Evolutionary conservation across 176 grass and related monocot species (phyloP), one percentile per base, ranked within the genome.

Genomic region (Coix lacrymajobi): DNA sequence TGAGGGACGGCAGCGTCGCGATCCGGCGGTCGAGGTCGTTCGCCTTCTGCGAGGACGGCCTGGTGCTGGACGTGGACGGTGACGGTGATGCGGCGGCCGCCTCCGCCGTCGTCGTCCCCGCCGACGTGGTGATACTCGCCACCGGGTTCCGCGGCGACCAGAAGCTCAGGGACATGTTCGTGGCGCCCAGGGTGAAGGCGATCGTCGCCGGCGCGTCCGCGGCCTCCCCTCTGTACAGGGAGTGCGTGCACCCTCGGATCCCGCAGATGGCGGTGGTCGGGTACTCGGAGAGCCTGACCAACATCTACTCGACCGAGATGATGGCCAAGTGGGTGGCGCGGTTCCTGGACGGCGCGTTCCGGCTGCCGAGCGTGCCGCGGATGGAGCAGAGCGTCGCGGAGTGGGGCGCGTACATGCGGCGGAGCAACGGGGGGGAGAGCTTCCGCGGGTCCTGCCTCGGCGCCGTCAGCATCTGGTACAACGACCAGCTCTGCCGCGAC

Each of bases 171-270:
- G 38, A 71, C 57, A 80, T 97, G 77, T 93, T 93, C 67, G 48
- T 6, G 68, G 87, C 91, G 10, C 56, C 60, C 3, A 81, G 58
- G 13, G 66, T 97, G 60, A 88, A 79, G 25, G 68, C 44, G 4
- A 86, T 86, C 71, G 62, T 93, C 16, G 78, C 81, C 40, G 89
- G 91, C 6, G 73, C 88, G 71, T 7, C 78, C 8, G 82, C 74
- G 2, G 39, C 2, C 3, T 17, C 69, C 17, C 75, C 88, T 24
- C 89, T 97, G 0, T 93, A 93, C 85, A 94, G 89, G 80, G 86
- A 93, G 77, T 91, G 86, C 79, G 83, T 97, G 67, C 94, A 93
- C 46, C 91, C 94, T n/a, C 63, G 81, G 40, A 75, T 97, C 15
- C 74, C 86, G 7, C 88, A 93, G 72, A 68, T 93, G 87, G 89